These are phyloP conservation scores for Kodamaea sp. DNA, from an alignment of 1,139 yeast species.

Conservation along the genomic window DNA sequence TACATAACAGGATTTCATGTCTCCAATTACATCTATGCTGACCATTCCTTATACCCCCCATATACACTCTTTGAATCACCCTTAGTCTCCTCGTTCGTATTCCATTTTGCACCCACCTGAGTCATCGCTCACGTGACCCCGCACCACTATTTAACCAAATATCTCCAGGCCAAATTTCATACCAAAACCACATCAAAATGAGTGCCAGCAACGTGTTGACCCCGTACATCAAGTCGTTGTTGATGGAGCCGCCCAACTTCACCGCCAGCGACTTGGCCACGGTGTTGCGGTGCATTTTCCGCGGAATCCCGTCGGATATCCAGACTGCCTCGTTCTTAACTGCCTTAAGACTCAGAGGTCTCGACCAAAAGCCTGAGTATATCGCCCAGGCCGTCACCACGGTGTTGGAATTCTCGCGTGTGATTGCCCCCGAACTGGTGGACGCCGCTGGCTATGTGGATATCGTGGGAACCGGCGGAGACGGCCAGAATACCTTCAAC, in stretches of 20 bases:
- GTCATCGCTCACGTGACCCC: no score
- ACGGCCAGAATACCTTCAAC: conserved; percentile 94
- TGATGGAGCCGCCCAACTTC: conserved; percentile 59
- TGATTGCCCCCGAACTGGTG: conserved; percentile 44
- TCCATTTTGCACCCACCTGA: no score
- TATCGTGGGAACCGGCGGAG: conserved; percentile 98
- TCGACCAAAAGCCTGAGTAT: conserved; percentile 80
- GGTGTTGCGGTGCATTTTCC: conserved; percentile 62
- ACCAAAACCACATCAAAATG: no score
- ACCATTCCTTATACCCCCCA: no score
- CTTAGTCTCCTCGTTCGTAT: no score
- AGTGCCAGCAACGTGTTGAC: conserved; percentile 40
- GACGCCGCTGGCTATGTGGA: conserved; percentile 66
- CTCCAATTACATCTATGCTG: no score
- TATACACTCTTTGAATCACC: no score
- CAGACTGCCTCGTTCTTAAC: conserved; percentile 81
- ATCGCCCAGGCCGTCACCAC: conserved; percentile 85
- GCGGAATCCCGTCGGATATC: conserved; percentile 62
- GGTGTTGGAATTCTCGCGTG: conserved; percentile 60
- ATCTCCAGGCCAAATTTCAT: no score
- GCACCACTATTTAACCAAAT: no score
- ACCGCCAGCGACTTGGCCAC: conserved; percentile 59
- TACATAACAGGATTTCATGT: no score
- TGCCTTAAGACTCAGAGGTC: conserved; percentile 66
- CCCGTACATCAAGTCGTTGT: conserved; percentile 64